Evolutionary conservation across 2,329 filamentous ascomycete species (phyloP), one percentile per base, ranked within the genome.

Genomic region (Scedosporium aurantiacum): DNA sequence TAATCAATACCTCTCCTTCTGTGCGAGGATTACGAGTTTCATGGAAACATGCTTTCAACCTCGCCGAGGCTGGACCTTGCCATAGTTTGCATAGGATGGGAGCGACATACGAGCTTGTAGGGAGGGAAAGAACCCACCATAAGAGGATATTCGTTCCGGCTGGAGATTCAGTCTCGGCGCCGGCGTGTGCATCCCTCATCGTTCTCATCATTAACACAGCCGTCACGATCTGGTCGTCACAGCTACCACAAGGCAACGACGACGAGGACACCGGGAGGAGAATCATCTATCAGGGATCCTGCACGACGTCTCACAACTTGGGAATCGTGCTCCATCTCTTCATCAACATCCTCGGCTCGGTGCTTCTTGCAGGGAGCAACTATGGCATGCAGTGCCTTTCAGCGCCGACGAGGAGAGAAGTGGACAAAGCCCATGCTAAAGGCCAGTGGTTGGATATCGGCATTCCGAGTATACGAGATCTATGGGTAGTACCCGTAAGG

Each of bases 371-470:
- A 14, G 21, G 21, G 12, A 73, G 70, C 25, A 74, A 73, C 63
- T 74, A 72, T 43, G 70, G 68, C 43, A 73, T 73, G 69, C 73
- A 74, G 41, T 65, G 68, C 1, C 64, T 71, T 2, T 67, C 67
- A 3, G 70, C 71, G 0, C 73, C 72, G 0, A 73, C 72, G 0
- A 65, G 72, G 1, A 55, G 52, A 0, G 67, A 73, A 18, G 61
- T 75, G 5, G 66, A 74, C 27, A 43, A 58, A 2, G 63, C 63
- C 0, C 66, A 68, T 25, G 37, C 50, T 0, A 52, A 27, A 3
- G 18, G 57, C 5, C 40, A 28, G 2, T 66, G 65, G 66, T 50
- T 67, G 8, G 66, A 68, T n/a, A 65, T 66, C 5, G 66, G 66
- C 0, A 55, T 67, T 1, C 63, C 63, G 1, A 67, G 63, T 3